Evolutionary conservation across 306 rosid species (phyloP).

Genomic region (Oemleria cerasiformis): DNA sequence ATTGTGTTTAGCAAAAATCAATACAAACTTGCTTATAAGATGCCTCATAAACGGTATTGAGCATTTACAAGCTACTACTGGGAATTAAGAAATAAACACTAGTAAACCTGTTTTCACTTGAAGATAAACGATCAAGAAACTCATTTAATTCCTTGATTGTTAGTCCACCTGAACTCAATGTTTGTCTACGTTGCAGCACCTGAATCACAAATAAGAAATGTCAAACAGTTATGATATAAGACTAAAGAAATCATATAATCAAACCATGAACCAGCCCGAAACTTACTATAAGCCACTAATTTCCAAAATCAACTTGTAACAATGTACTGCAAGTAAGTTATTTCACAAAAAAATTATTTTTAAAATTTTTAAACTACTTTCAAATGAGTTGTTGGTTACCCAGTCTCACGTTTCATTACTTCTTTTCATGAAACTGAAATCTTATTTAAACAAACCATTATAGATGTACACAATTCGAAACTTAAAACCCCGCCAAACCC

Average conservation of each 20-base stretch:
- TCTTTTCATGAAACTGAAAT: not conserved
- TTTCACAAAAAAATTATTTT: not conserved
- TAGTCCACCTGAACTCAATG: conserved; percentile 70
- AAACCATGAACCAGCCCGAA: not conserved
- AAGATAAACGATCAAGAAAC: conserved; percentile 74
- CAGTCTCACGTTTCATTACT: not conserved
- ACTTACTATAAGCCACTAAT: not conserved
- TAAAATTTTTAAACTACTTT: not conserved
- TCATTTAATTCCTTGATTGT: conserved; percentile 75
- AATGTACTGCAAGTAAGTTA: not conserved
- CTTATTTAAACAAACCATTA: not conserved
- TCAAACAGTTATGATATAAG: too few species aligned
- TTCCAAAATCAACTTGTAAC: not conserved
- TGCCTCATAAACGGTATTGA: not conserved
- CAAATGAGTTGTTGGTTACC: not conserved
- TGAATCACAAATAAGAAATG: conserved; percentile 29
- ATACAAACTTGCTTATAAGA: not conserved
- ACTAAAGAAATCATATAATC: not conserved
- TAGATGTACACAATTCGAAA: not conserved
- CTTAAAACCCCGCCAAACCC: not conserved
- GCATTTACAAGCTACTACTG: not conserved
- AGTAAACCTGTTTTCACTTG: conserved; percentile 64
- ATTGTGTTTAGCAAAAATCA: not conserved
- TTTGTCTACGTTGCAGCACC: conserved; percentile 86
- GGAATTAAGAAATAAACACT: conserved; percentile 9